Conservation (phyloP, 1,284 basidiomycete species). For the Stygiomarasmius scandens region DNA sequence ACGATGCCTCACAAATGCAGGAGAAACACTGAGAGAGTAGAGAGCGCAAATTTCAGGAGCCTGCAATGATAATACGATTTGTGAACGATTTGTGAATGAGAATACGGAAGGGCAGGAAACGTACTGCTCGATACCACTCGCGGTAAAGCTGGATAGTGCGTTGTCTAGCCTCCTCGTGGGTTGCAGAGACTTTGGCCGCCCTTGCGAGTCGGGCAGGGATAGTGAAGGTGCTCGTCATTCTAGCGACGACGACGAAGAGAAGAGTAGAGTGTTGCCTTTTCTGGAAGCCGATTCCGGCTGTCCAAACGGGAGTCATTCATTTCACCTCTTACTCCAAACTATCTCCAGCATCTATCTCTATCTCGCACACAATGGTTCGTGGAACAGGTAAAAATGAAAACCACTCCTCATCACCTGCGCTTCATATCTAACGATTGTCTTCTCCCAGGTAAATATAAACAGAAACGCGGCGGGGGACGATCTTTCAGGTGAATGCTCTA, state of each 20-base stretch:
- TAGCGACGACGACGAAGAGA: no score
- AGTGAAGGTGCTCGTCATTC: conserved; percentile 58
- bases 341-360: conserved; percentile 5
- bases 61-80: conserved; percentile 41
- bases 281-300: conserved; percentile 36
- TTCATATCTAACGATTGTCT: not conserved
- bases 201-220: conserved; percentile 91
- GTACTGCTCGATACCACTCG: conserved; percentile 88
- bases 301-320: not conserved
- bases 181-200: conserved; percentile 60
- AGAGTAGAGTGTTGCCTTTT: no score
- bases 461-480: conserved; percentile 85
- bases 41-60: conserved; percentile 88
- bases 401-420: not conserved
- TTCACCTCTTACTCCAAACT: not conserved
- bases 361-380: conserved; percentile 51
- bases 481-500: conserved; percentile 61
- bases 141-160: conserved; percentile 85
- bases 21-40: conserved; percentile 85
- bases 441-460: conserved; percentile 75
- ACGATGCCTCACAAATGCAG: conserved; percentile 80
- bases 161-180: conserved; percentile 68
- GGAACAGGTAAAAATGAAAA: conserved; percentile 45
- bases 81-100: conserved; percentile 4
- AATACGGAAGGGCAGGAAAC: conserved; percentile 30